Evolutionary conservation across 768 basidiomycete species (phyloP).

Genomic region (Tremella mesenterica): DNA sequence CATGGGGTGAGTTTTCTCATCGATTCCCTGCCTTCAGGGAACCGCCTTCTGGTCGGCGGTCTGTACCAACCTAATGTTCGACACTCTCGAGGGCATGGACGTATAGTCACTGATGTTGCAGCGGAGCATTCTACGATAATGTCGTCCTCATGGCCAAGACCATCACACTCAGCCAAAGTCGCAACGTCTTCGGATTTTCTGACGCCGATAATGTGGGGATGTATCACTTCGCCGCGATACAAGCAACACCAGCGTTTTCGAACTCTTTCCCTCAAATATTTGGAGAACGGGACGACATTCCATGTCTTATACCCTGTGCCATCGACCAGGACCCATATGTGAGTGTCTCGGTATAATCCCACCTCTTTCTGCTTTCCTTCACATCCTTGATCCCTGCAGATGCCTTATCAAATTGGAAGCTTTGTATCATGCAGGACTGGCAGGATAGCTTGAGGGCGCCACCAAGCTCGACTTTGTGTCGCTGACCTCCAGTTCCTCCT

Average conservation of each 20-base stretch:
- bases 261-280: constrained; percentile 99
- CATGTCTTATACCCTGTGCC: constrained; percentile 91
- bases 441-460: no score
- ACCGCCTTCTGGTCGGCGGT: no score
- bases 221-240: constrained; percentile 89
- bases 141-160: constrained; percentile 84
- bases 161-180: constrained; percentile 86
- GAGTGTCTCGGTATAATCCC: constrained; percentile 3
- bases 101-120: constrained; percentile 12
- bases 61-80: no score
- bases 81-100: no score
- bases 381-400: no score
- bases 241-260: constrained; percentile 92
- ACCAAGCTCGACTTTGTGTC: neutral
- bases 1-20: constrained; percentile 56
- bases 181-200: constrained; percentile 90
- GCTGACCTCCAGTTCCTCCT: constrained; percentile 71
- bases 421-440: neutral
- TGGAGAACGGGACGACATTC: constrained; percentile 68
- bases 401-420: no score
- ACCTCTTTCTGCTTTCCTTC: neutral
- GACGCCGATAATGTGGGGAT: constrained; percentile 99
- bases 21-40: no score
- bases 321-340: constrained; percentile 66
- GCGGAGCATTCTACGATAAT: constrained; percentile 88